Evolutionary conservation across 1,284 basidiomycete species (phyloP).

Genomic region (Apiotrichum veenhuisii): DNA sequence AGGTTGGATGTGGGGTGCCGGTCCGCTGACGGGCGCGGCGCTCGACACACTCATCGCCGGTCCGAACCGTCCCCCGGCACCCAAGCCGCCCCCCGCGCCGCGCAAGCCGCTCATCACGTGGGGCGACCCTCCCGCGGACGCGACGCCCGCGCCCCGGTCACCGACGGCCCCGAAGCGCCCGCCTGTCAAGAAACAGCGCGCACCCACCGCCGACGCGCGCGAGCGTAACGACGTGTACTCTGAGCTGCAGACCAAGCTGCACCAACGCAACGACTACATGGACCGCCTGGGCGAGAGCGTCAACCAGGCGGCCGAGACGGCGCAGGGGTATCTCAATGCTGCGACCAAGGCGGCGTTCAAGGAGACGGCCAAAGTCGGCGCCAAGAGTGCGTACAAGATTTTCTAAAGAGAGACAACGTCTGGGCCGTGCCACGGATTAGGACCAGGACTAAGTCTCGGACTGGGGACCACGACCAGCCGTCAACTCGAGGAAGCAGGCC

Average conservation of each 20-base stretch:
- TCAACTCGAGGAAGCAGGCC: neutral
- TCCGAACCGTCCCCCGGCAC: constrained; percentile 38
- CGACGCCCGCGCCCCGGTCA: constrained; percentile 23
- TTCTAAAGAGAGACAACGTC: constrained; percentile 12
- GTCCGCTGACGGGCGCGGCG: constrained; percentile 44
- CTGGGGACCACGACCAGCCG: too few relatives aligned
- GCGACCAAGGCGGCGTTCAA: constrained; percentile 46
- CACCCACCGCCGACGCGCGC: constrained; percentile 25
- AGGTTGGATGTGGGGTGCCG: constrained; percentile 50
- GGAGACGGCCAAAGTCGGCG: constrained; percentile 44
- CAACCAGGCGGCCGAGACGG: constrained; percentile 33
- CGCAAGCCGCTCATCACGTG: constrained; percentile 43
- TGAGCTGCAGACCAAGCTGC: constrained; percentile 40
- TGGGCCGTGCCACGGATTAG: too few relatives aligned
- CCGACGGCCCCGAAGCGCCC: constrained; percentile 26
- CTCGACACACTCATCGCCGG: constrained; percentile 47
- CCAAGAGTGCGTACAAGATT: constrained; percentile 39
- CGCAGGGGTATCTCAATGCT: constrained; percentile 35
- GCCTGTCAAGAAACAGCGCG: constrained; percentile 26
- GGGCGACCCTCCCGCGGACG: constrained; percentile 38
- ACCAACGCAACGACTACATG: constrained; percentile 33
- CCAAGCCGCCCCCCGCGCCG: constrained; percentile 31
- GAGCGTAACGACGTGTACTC: constrained; percentile 46
- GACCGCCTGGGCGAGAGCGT: constrained; percentile 39
- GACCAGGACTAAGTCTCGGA: too few relatives aligned